phyloP scores from a whole-genome alignment of 768 basidiomycete genomes.

The Roridomyces roridus region DNA sequence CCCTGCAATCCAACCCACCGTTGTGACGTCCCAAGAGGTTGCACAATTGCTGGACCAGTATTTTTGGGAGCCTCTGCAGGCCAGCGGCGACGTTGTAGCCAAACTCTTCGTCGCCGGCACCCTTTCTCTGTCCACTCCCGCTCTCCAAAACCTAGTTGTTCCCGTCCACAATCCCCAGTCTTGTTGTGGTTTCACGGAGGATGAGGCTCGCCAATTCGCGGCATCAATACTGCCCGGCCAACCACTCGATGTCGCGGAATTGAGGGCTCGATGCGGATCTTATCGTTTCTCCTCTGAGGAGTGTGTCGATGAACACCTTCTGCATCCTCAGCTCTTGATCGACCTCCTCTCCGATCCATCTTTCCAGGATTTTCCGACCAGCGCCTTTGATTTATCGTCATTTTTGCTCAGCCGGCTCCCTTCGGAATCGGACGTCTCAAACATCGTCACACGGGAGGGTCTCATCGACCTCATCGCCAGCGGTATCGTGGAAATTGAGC shows the following conservation, averaged over 20 bases:
- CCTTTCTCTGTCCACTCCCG: not conserved
- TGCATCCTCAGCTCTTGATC: slow-evolving; percentile 9
- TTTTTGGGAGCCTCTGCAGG: slow-evolving; percentile 1
- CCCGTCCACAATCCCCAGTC: not conserved
- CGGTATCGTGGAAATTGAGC: not conserved
- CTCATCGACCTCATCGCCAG: slow-evolving; percentile 4
- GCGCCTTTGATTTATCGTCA: not conserved
- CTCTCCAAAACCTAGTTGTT: not conserved
- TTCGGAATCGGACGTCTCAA: not conserved
- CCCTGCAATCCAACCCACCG: not conserved
- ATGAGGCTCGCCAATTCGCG: not conserved
- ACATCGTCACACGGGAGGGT: not conserved
- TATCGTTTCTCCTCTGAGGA: not conserved
- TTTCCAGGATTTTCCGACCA: not conserved
- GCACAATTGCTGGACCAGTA: not conserved
- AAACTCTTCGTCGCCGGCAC: slow-evolving; percentile 6
- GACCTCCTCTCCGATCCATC: not conserved
- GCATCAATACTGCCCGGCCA: not conserved
- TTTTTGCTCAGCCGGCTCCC: not conserved
- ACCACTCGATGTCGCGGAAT: not conserved
- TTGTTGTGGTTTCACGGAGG: slow-evolving; percentile 10
- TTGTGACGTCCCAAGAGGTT: not conserved
- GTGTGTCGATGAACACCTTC: not conserved
- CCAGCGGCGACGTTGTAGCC: not conserved
- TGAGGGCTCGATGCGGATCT: not conserved